Base-by-base conservation (phyloP, 306 rosid species). In the Biancaea sappan region DNA sequence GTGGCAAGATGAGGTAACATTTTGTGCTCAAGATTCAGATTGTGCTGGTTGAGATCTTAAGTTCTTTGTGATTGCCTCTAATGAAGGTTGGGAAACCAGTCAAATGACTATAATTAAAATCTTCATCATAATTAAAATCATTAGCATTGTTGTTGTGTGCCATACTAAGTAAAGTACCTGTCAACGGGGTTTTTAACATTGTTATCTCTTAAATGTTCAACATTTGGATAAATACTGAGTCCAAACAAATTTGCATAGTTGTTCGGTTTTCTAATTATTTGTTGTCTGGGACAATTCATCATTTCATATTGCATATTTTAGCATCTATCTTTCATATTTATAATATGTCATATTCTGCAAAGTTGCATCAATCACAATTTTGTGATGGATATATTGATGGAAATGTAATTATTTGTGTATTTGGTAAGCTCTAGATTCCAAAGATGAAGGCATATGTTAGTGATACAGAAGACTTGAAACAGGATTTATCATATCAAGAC, bases 391-490 rank as follows among this genome's bases (percentile, higher is more conserved):
- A 26, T 48, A 71, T 62, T 21, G 40, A 78, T 62, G 70, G 68
- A 71, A 82, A 77, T 86, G 85, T 86, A 81, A 91, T 84, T 90
- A 64, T 82, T 70, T 77, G 85, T 68, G 82, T 79, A 71, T 83
- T 87, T 83, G 90, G 88, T 90, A 94, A 94, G 97, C 87, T 94
- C 94, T 94, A 94, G 98, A 94, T 94, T 84, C 97, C 98, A 60
- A 94, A 94, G 87, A 91, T 94, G 97, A 94, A 91, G 96, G 97
- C 98, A 29, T 94, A 89, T 89, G 86, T 94, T 77, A 89, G 98
- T 75, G 98, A 94, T 82, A 80, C 97, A 5, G 98, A 94, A 81
- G 97, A 94, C 89, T 88, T 94, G 84, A 91, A 80, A 81, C 94
- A 89, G 75, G 96, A 94, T 86, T 90, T 88, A 5, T 85, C 88